Conservation (phyloP, 2,329 filamentous ascomycete species). For the Xylariaceae sp. region DNA sequence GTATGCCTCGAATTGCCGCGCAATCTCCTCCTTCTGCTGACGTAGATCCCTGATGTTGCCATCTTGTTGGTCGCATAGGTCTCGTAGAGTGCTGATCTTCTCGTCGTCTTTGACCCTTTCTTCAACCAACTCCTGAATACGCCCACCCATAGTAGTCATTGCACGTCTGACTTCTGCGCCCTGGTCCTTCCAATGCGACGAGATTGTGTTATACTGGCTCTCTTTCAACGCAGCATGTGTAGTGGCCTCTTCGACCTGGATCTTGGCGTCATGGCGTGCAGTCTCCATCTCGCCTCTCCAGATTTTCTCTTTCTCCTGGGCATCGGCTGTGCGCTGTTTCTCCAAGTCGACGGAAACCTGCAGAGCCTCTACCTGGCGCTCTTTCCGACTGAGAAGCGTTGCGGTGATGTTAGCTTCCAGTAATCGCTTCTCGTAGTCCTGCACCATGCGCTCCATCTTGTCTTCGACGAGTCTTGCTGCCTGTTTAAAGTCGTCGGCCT, state of each 20-base stretch:
- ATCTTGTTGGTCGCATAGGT: slow-evolving; percentile 71
- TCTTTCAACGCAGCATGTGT: slow-evolving; percentile 65
- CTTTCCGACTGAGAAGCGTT: slow-evolving; percentile 67
- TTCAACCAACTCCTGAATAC: slow-evolving; percentile 54
- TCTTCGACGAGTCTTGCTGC: slow-evolving; percentile 65
- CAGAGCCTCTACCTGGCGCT: slow-evolving; percentile 70
- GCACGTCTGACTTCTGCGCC: slow-evolving; percentile 58
- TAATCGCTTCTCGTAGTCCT: slow-evolving; percentile 67
- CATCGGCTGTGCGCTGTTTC: slow-evolving; percentile 57
- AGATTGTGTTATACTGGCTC: slow-evolving; percentile 66
- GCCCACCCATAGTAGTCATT: slow-evolving; percentile 47
- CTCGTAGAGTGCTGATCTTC: slow-evolving; percentile 61
- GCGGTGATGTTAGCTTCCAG: slow-evolving; percentile 71
- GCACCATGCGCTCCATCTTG: slow-evolving; percentile 66
- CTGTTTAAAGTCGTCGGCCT: slow-evolving; percentile 69
- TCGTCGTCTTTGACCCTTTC: slow-evolving; percentile 60
- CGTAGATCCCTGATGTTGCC: slow-evolving; percentile 61
- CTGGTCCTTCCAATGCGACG: slow-evolving; percentile 65
- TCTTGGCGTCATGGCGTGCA: slow-evolving; percentile 55
- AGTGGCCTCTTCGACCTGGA: slow-evolving; percentile 64
- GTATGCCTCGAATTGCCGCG: slow-evolving; percentile 60
- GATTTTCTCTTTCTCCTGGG: slow-evolving; percentile 57
- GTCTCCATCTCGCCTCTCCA: slow-evolving; percentile 66
- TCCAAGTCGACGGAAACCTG: slow-evolving; percentile 64
- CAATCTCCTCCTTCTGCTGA: slow-evolving; percentile 62